Percentiles rank a stretch among this genome's conserved stretches.
phyloP scores from a whole-genome alignment of 768 basidiomycete species.

The Pulveroboletus sp. region DNA sequence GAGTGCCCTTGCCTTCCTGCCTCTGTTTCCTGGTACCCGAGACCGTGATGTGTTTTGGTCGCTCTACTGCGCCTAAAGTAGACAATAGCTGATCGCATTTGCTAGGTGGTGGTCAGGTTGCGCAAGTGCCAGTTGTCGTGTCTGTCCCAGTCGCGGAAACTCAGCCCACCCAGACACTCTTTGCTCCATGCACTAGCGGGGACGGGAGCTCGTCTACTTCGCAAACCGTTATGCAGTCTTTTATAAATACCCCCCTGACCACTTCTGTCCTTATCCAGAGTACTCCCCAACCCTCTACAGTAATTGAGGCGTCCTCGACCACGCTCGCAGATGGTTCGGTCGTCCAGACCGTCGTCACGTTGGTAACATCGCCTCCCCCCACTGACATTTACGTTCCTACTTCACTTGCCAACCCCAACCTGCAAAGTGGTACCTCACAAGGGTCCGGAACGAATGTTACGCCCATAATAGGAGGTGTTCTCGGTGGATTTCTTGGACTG shows the following conservation, averaged over 20 bases:
- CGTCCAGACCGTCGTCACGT: slow-evolving; percentile 31
- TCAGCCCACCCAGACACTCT: slow-evolving; percentile 36
- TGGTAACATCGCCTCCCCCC: slow-evolving; percentile 34
- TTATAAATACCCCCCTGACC: slow-evolving; percentile 10
- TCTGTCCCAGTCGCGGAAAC: slow-evolving; percentile 31
- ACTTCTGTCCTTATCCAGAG: slow-evolving; percentile 26
- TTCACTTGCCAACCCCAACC: slow-evolving; percentile 10
- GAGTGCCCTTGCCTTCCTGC: slow-evolving; percentile 9
- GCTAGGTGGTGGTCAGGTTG: slow-evolving; percentile 27
- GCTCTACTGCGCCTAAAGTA: neutral
- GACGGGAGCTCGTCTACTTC: slow-evolving; percentile 10
- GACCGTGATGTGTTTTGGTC: slow-evolving; percentile 18
- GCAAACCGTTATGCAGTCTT: slow-evolving; percentile 4
- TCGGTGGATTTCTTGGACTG: slow-evolving; percentile 52
- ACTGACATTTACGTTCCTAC: slow-evolving; percentile 27
- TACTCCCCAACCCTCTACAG: slow-evolving; percentile 30
- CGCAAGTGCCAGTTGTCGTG: slow-evolving; percentile 39
- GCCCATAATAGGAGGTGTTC: slow-evolving; percentile 49
- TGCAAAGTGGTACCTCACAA: slow-evolving; percentile 13
- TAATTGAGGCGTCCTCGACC: slow-evolving; percentile 30
- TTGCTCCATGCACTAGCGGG: slow-evolving; percentile 35
- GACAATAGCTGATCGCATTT: slow-evolving; percentile 13
- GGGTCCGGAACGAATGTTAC: slow-evolving; percentile 32
- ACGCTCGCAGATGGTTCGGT: slow-evolving; percentile 42
- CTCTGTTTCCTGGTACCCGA: too few species aligned